Base-by-base conservation (phyloP, 805 yeast genomes). In the Ogataea corticis region DNA sequence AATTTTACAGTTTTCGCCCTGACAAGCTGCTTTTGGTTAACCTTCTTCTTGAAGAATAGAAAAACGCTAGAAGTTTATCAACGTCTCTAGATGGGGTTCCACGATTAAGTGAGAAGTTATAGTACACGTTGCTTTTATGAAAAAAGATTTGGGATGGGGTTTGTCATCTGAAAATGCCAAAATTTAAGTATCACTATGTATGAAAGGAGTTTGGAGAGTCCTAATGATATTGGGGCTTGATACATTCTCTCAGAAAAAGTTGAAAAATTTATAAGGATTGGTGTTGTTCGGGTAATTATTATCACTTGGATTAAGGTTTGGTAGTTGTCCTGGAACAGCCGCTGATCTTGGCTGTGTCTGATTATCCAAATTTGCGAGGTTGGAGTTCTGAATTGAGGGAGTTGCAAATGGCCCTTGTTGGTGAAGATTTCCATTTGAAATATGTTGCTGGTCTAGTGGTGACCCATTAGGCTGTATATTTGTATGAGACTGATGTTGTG, bases 21-120 rank as follows among this genome's bases (percentile, higher is more conserved):
- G 6, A 61, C 66, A 1, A 54, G 57, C 3, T 7, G 42, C 1
- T 31, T 59, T 29, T 67, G 71, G 71, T 16, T 54, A 7, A 33
- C 11, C 4, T 64, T 65, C 45, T 64, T 55, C 35, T 31, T 55
- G 14, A 40, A 23, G 13, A 42, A 58, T 48, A 50, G 46, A 36
- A 38, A 38, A 14, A 42, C 37, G 2, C 44, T 55, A 13, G 57
- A 60, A 31, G 25, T 47, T n/a, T 44, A 49, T 27, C 40, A 37
- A 16, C 40, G 40, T 13, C 32, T 37, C 2, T 37, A 21, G 25
- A 23, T 9, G 25, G 5, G 5, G 9, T 9, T 5, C 25, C 25
- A 6, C 25, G 25, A 5, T 21, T 21, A n/a, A n/a, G n/a, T n/a
- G n/a, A n/a, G 25, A 21, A 21, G 5, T 21, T 21, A 21, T n/a